phyloP scores from a whole-genome alignment of 2,329 filamentous ascomycete genomes.

The Neonectria hederae region DNA sequence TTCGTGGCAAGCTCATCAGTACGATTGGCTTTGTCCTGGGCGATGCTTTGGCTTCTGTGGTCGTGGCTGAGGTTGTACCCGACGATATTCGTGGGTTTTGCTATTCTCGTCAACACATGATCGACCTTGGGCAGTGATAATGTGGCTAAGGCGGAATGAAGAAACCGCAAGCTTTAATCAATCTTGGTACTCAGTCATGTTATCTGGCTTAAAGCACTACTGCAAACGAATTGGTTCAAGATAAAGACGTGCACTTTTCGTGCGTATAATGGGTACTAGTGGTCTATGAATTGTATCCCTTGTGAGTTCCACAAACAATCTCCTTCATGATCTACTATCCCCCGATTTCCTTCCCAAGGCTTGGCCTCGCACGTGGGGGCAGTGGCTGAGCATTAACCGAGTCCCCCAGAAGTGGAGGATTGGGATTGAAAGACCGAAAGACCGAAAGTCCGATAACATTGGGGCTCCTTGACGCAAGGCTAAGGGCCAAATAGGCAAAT shows the following conservation, averaged over 20 bases:
- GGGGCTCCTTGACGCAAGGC: background rate
- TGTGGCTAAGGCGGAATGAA: no score
- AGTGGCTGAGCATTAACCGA: background rate
- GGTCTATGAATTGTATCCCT: no score
- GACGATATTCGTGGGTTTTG: slow-evolving; percentile 42
- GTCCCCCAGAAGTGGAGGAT: background rate
- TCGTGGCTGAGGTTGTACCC: slow-evolving; percentile 44
- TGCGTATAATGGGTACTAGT: no score
- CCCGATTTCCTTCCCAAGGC: background rate
- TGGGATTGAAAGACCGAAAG: background rate
- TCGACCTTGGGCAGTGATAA: slow-evolving; percentile 42
- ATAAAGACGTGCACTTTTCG: no score
- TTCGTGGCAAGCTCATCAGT: slow-evolving; percentile 42
- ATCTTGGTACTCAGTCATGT: no score
- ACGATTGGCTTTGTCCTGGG: slow-evolving; percentile 43
- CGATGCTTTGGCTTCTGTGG: slow-evolving; percentile 42
- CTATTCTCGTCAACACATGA: slow-evolving; percentile 44
- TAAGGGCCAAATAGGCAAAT: background rate
- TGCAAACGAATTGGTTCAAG: no score
- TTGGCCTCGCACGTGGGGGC: background rate
- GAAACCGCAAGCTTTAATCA: no score
- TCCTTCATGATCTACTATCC: no score
- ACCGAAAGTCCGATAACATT: background rate
- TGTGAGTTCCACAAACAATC: no score
- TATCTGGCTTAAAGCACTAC: no score